Percentiles rank a stretch among this genome's conserved stretches.
These are phyloP conservation scores for Sungouiozyma intestinalis DNA, from an alignment of 805 yeast genomes.

Conservation along the genomic window DNA sequence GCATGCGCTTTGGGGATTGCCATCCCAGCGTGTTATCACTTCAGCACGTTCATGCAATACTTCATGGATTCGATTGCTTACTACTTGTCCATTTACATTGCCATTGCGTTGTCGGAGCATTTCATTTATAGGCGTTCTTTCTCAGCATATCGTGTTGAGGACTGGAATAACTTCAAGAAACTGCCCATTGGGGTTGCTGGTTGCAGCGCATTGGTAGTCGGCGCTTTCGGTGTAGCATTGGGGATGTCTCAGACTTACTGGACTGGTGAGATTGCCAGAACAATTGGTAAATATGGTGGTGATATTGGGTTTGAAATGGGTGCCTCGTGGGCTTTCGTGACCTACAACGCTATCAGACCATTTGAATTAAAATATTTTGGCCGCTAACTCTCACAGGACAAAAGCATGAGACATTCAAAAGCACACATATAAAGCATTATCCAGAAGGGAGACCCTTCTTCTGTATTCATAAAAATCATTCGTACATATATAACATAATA, in stretches of 20 bases:
- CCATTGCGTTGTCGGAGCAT: conserved; percentile 72
- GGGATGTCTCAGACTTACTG: conserved; percentile 90
- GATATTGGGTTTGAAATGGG: conserved; percentile 83
- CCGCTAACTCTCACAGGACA: conserved; percentile 13
- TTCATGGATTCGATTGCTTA: conserved; percentile 90
- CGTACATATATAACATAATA: too few species aligned
- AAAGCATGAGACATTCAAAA: neutral
- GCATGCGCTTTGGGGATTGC: conserved; percentile 72
- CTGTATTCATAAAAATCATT: too few species aligned
- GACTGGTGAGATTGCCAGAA: conserved; percentile 52
- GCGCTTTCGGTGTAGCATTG: conserved; percentile 73
- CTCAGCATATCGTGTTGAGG: conserved; percentile 50
- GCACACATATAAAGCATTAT: neutral
- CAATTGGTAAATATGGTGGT: conserved; percentile 63
- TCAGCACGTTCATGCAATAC: conserved; percentile 62
- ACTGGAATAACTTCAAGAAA: conserved; percentile 44
- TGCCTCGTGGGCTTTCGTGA: conserved; percentile 53
- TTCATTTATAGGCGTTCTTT: conserved; percentile 53
- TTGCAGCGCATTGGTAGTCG: conserved; percentile 64
- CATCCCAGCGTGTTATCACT: conserved; percentile 76
- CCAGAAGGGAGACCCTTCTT: neutral
- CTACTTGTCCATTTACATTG: conserved; percentile 78
- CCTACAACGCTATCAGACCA: conserved; percentile 47
- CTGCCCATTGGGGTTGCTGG: conserved; percentile 78
- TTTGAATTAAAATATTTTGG: conserved; percentile 56